phyloP scores from a whole-genome alignment of 441 rosid species.

The Croton setiger region DNA sequence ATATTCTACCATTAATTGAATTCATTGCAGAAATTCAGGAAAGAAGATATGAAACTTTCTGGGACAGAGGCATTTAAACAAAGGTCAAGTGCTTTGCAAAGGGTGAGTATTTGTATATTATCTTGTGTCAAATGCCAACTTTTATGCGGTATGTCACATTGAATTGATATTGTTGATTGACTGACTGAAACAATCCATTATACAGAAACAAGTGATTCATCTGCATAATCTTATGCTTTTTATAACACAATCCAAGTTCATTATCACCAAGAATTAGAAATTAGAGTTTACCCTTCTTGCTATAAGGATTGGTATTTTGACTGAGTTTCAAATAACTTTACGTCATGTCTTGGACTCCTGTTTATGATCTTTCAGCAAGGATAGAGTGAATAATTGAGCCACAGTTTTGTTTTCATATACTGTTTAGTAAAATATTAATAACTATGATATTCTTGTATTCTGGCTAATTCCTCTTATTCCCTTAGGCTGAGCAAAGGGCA shows the following conservation, averaged over 20 bases:
- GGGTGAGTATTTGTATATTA: conserved; percentile 50
- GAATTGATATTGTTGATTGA: not conserved
- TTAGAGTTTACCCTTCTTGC: not conserved
- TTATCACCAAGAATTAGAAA: not conserved
- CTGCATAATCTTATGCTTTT: not conserved
- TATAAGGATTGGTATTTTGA: not conserved
- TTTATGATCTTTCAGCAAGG: not conserved
- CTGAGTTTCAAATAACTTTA: not conserved
- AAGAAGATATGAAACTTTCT: conserved; percentile 83
- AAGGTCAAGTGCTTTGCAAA: conserved; percentile 72
- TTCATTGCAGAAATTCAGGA: conserved; percentile 76
- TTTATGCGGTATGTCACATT: not conserved
- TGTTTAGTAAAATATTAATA: not conserved
- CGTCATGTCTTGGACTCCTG: not conserved
- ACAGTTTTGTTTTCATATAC: not conserved
- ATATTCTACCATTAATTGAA: conserved; percentile 1
- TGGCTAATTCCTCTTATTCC: conserved; percentile 10
- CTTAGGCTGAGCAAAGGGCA: conserved; percentile 79
- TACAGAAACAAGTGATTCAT: no score
- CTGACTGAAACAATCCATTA: not conserved
- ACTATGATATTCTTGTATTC: not conserved
- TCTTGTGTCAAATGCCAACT: not conserved
- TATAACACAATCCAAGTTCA: not conserved
- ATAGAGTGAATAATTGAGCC: not conserved
- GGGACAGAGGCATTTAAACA: conserved; percentile 82